These are phyloP conservation scores for Candida maesae DNA, from an alignment of 805 yeast genomes.

Conservation along the genomic window DNA sequence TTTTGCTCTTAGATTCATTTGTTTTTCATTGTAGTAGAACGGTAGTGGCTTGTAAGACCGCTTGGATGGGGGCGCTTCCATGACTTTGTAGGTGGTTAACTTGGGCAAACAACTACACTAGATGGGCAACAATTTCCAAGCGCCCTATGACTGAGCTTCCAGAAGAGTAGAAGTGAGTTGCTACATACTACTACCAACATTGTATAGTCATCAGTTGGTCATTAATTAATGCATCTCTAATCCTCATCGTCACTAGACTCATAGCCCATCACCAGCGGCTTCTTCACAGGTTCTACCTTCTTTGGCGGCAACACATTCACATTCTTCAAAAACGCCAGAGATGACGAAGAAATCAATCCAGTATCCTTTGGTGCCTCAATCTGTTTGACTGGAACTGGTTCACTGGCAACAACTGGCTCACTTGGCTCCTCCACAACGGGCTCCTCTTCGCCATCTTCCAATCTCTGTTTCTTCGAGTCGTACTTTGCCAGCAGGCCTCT, in stretches of 20 bases:
- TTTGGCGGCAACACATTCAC: conserved; percentile 2
- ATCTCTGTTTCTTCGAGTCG: conserved; percentile 24
- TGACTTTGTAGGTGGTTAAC: too few species aligned
- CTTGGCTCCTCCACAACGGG: conserved; percentile 10
- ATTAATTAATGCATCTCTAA: neutral
- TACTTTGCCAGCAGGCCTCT: conserved; percentile 35
- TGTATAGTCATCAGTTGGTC: too few species aligned
- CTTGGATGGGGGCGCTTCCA: too few species aligned
- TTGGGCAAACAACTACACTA: too few species aligned
- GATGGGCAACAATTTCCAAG: too few species aligned
- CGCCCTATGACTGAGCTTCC: too few species aligned
- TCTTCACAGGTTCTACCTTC: neutral
- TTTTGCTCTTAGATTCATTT: neutral
- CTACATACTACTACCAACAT: too few species aligned
- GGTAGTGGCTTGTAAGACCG: too few species aligned
- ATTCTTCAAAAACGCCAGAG: conserved; percentile 9
- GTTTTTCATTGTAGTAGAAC: too few species aligned
- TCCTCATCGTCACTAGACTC: conserved; percentile 13
- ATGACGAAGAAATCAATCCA: conserved; percentile 3
- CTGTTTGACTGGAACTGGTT: conserved; percentile 7
- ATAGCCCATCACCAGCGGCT: conserved; percentile 7
- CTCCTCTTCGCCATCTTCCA: conserved; percentile 23
- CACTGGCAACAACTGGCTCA: neutral
- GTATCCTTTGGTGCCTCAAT: conserved; percentile 12
- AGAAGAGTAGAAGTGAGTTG: too few species aligned